Evolutionary conservation across 75 land plant species (phyloP).

Genomic region (Selaginella moellendorffii): DNA sequence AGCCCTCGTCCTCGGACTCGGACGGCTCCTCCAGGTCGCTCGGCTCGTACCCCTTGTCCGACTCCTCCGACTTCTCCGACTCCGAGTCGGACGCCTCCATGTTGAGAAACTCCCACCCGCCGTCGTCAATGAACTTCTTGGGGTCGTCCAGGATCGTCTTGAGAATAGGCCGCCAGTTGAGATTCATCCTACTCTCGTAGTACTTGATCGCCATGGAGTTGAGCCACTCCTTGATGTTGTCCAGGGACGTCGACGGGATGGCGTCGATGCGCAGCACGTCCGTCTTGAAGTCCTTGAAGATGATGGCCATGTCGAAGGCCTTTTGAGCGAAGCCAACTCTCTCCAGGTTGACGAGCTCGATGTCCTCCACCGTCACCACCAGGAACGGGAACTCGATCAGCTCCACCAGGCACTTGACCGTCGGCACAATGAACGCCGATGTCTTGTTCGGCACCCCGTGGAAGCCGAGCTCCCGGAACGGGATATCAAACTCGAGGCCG

Average conservation of each 20-base stretch:
- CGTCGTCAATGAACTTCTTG: conserved; percentile 74
- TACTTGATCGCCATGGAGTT: conserved; percentile 82
- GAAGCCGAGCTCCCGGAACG: conserved; percentile 83
- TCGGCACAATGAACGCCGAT: conserved; percentile 62
- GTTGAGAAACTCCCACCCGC: conserved; percentile 90
- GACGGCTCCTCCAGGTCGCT: conserved; percentile 27
- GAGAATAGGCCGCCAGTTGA: conserved; percentile 85
- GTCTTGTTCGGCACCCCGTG: conserved; percentile 87
- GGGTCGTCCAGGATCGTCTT: conserved; percentile 97
- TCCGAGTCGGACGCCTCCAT: conserved; percentile 83
- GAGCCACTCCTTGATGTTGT: conserved; percentile 88
- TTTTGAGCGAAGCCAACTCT: conserved; percentile 93
- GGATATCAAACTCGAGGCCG: conserved; percentile 84
- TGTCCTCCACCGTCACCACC: conserved; percentile 70
- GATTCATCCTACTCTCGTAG: conserved; percentile 82
- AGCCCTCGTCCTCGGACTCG: conserved; percentile 8
- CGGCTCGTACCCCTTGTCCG: conserved; percentile 79
- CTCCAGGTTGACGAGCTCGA: conserved; percentile 89
- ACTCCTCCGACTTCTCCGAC: conserved; percentile 71
- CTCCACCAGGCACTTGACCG: conserved; percentile 38
- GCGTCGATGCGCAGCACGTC: conserved; percentile 85
- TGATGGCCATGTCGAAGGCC: conserved; percentile 92
- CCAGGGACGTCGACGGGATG: conserved; percentile 74
- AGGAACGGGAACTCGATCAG: conserved; percentile 48
- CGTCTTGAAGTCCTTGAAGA: conserved; percentile 87